Evolutionary conservation across 1,284 basidiomycete genomes (phyloP).

Genomic region (Irpex sp.): DNA sequence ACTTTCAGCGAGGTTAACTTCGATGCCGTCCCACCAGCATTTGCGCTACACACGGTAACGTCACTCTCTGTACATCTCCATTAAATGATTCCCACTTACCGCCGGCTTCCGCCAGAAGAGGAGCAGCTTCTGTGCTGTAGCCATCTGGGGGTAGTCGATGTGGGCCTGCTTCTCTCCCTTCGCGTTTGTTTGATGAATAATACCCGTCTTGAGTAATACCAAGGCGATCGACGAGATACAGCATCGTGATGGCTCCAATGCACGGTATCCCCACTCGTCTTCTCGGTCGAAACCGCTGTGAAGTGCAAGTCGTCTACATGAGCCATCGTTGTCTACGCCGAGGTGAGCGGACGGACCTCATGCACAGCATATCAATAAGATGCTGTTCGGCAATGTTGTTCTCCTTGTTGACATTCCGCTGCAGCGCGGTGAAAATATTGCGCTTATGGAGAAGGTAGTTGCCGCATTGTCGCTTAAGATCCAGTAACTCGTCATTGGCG

Average conservation of each 20-base stretch:
- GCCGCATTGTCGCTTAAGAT: constrained; percentile 81
- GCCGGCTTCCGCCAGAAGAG: constrained; percentile 99
- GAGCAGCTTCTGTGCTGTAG: constrained; percentile 94
- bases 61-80: constrained; percentile 5
- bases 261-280: constrained; percentile 96
- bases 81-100: constrained; percentile 43
- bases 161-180: constrained; percentile 64
- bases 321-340: constrained; percentile 4
- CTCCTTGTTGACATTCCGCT: constrained; percentile 98
- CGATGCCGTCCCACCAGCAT: constrained; percentile 99
- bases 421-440: constrained; percentile 95
- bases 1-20: constrained; percentile 71
- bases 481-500: constrained; percentile 70
- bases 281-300: constrained; percentile 90
- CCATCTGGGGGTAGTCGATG: constrained; percentile 90
- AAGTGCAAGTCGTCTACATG: neutral
- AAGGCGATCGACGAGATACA: constrained; percentile 98
- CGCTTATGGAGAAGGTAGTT: constrained; percentile 83
- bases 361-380: constrained; percentile 99
- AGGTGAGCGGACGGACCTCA: constrained; percentile 63
- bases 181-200: constrained; percentile 57
- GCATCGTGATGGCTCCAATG: constrained; percentile 91
- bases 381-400: constrained; percentile 99
- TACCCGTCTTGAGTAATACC: constrained; percentile 96
- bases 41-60: constrained; percentile 62